phyloP scores from a whole-genome alignment of 176 grass and related monocot species.

The Oryza glumipatula region DNA sequence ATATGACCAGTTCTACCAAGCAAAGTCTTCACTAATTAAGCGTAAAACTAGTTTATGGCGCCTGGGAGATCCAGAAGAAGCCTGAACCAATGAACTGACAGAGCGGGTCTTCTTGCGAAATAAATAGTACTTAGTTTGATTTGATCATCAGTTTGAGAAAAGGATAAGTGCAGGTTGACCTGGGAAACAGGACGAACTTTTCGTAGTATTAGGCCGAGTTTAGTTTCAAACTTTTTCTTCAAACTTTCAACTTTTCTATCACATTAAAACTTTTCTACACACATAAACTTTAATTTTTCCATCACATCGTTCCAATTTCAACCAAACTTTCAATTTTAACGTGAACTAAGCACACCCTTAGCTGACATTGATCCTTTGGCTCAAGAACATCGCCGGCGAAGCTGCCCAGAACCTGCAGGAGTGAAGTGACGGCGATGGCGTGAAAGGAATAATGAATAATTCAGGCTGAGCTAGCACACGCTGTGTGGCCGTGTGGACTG shows the following conservation, averaged over 20 bases:
- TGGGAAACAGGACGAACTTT: too few species aligned
- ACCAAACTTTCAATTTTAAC: too few species aligned
- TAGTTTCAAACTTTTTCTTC: too few species aligned
- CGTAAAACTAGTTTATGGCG: not conserved
- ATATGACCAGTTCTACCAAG: not conserved
- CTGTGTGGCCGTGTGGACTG: slow-evolving; percentile 33
- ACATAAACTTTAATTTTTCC: too few species aligned
- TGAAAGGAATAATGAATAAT: not conserved
- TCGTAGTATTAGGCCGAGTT: too few species aligned
- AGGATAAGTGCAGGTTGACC: slow-evolving; percentile 22
- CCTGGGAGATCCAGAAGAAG: not conserved
- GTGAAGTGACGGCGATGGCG: not conserved
- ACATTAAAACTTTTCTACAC: too few species aligned
- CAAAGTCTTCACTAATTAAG: not conserved
- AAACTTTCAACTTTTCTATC: too few species aligned
- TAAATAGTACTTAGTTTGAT: not conserved
- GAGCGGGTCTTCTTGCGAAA: not conserved
- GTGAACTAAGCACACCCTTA: too few species aligned
- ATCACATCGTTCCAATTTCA: too few species aligned
- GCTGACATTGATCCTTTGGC: slow-evolving; percentile 7
- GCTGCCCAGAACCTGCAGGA: slow-evolving; percentile 25
- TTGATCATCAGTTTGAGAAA: not conserved
- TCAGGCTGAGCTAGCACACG: not conserved
- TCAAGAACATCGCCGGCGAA: slow-evolving; percentile 12
- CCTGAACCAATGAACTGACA: slow-evolving; percentile 21